These are phyloP conservation scores for Sarocladium strictum DNA, from an alignment of 2,329 filamentous ascomycete species.

Conservation along the genomic window DNA sequence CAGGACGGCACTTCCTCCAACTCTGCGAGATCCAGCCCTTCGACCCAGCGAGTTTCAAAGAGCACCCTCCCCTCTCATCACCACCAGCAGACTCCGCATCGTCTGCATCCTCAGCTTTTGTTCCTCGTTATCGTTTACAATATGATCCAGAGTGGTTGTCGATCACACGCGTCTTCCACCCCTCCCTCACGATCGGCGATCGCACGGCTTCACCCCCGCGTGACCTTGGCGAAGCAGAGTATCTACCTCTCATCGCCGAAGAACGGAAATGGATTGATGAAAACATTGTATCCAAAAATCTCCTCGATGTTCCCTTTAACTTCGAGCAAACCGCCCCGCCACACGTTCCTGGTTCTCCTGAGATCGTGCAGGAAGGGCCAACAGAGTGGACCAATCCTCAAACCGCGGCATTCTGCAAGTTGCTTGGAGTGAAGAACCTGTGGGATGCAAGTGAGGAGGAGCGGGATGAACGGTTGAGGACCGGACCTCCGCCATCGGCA, in stretches of 20 bases:
- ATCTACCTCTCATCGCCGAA: slow-evolving; percentile 59
- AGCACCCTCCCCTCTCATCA: neutral
- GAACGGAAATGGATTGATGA: slow-evolving; percentile 77
- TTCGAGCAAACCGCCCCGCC: slow-evolving; percentile 72
- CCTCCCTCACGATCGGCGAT: slow-evolving; percentile 58
- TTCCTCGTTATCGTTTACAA: slow-evolving; percentile 51
- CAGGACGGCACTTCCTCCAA: slow-evolving; percentile 75
- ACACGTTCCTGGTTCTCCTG: slow-evolving; percentile 52
- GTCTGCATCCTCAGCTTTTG: slow-evolving; percentile 12
- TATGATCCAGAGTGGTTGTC: slow-evolving; percentile 97
- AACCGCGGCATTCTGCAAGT: slow-evolving; percentile 71
- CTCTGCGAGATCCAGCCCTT: slow-evolving; percentile 58
- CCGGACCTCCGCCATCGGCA: slow-evolving; percentile 46
- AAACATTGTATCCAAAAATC: slow-evolving; percentile 57
- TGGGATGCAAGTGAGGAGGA: slow-evolving; percentile 71
- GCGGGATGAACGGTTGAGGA: slow-evolving; percentile 49
- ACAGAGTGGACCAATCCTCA: slow-evolving; percentile 83
- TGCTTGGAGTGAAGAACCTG: slow-evolving; percentile 71
- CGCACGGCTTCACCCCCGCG: slow-evolving; percentile 43
- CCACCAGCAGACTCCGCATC: neutral
- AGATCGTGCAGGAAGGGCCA: slow-evolving; percentile 57
- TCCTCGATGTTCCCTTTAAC: slow-evolving; percentile 67
- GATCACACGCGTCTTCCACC: slow-evolving; percentile 77
- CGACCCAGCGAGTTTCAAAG: slow-evolving; percentile 18
- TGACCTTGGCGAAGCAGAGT: slow-evolving; percentile 64